Percentiles rank a stretch among this genome's conserved stretches.
phyloP scores from a whole-genome alignment of 2,329 filamentous ascomycete species.

The Penicillium sp. region DNA sequence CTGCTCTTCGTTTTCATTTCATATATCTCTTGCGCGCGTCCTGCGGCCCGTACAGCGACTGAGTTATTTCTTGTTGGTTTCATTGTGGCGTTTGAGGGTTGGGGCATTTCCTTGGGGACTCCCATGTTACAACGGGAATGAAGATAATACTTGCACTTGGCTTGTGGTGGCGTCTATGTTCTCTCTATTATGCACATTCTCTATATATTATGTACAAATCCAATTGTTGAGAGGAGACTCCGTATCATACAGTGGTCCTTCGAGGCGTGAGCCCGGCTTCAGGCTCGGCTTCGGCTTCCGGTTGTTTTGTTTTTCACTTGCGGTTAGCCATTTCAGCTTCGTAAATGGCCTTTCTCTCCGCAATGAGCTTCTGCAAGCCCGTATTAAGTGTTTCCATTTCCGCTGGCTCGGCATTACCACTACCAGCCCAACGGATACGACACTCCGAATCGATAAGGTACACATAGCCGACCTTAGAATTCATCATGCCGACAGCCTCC shows the following conservation, averaged over 20 bases:
- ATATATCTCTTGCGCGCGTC: constrained; percentile 4
- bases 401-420: constrained; percentile 54
- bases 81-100: constrained; percentile 28
- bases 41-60: constrained; percentile 28
- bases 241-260: background rate
- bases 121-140: constrained; percentile 19
- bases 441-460: constrained; percentile 89
- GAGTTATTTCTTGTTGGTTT: constrained; percentile 18
- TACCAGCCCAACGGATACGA: constrained; percentile 92
- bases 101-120: constrained; percentile 21
- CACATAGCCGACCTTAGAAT: constrained; percentile 90
- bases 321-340: constrained; percentile 1
- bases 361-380: constrained; percentile 50
- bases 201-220: constrained; percentile 37
- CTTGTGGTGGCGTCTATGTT: constrained; percentile 23
- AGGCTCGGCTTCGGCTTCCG: background rate
- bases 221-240: constrained; percentile 26
- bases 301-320: background rate
- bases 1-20: background rate
- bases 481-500: constrained; percentile 72
- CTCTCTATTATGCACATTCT: constrained; percentile 37
- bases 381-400: constrained; percentile 53
- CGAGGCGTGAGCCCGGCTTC: constrained; percentile 12
- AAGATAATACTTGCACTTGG: constrained; percentile 26
- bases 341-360: constrained; percentile 43